Base-by-base conservation (phyloP, 192 early-diverging fungal genomes). In the Coemansia biformis region DNA sequence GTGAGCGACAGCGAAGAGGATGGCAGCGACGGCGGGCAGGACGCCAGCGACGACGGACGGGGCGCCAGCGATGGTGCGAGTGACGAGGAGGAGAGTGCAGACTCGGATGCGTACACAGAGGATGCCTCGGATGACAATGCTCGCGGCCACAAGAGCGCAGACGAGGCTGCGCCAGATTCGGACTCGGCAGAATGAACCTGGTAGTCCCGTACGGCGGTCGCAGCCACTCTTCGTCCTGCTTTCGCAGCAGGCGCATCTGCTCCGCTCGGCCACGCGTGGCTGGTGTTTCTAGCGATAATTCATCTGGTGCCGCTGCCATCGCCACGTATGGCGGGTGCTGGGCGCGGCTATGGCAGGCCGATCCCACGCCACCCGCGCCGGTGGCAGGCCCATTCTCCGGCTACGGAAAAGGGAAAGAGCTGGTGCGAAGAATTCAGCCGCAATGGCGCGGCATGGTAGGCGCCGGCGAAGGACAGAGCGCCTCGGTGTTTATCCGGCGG, bases 1-100 rank as follows among this genome's bases (percentile, higher is more conserved):
- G 23, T 55, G 2, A 57, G 54, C 46, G 66, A 69, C 34, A 60
- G 57, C 14, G 66, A 68, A 29, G 58, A 59, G 5, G 51, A 45
- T 1, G 36, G 33, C 24, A 39, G n/a, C n/a, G 40, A 48, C 7
- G 51, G 35, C 13, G 33, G 8, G 21, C 8, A 31, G 0, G 53
- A 47, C 12, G 47, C 40, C 30, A 49, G 39, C 23, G 49, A 35
- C 6, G 43, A 37, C 10, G 57, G 51, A 2, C 54, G 43, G 8
- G 36, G 11, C n/a, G 41, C 38, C 14, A 37, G 45, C 9, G 36
- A 28, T 15, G 46, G 34, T 1, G 63, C 53, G 15, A 51, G 46
- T 1, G 53, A 52, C 28, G 57, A 38, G 13, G 62, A 61, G 17
- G 40, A 46, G 17, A 29, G 36, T 10, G 63, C 53, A 35, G 57